phyloP scores from a whole-genome alignment of 75 land plant species.

The Larix kaempferi region DNA sequence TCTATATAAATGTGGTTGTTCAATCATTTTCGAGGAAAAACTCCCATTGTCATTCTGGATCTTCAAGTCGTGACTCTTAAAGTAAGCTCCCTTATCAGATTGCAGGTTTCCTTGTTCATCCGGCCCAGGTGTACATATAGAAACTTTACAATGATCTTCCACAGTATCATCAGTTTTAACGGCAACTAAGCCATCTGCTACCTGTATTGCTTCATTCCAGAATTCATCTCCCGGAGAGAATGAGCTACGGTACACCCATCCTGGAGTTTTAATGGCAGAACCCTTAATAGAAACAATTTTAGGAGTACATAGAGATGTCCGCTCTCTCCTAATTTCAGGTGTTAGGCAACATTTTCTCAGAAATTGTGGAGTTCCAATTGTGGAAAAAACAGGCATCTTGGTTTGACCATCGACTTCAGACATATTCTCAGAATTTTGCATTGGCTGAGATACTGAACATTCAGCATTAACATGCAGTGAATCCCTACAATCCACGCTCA shows the following conservation, averaged over 20 bases:
- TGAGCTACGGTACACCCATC: constrained; percentile 48
- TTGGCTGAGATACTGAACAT: constrained; percentile 1
- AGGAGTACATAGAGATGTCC: constrained; percentile 16
- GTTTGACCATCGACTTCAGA: not conserved
- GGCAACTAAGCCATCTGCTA: constrained; percentile 65
- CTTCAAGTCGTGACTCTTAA: constrained; percentile 1
- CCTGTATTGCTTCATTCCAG: constrained; percentile 90
- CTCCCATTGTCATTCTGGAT: not conserved
- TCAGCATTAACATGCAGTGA: not conserved
- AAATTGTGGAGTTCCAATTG: not conserved
- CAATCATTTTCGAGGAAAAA: not conserved
- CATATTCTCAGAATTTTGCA: not conserved
- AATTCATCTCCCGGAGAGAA: constrained; percentile 93
- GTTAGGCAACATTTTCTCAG: constrained; percentile 33
- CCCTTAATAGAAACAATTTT: not conserved
- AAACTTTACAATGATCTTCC: constrained; percentile 11
- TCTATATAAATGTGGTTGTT: not conserved
- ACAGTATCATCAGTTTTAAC: constrained; percentile 8
- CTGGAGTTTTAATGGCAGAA: constrained; percentile 30
- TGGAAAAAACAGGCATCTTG: not conserved
- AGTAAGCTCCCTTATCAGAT: not conserved
- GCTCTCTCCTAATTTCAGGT: constrained; percentile 6
- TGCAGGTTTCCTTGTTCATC: constrained; percentile 1
- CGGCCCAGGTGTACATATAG: not conserved
- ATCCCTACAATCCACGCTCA: not conserved